Base-by-base conservation (phyloP, 2,329 filamentous ascomycete genomes). In the Cephalotrichum gorgonifer region DNA sequence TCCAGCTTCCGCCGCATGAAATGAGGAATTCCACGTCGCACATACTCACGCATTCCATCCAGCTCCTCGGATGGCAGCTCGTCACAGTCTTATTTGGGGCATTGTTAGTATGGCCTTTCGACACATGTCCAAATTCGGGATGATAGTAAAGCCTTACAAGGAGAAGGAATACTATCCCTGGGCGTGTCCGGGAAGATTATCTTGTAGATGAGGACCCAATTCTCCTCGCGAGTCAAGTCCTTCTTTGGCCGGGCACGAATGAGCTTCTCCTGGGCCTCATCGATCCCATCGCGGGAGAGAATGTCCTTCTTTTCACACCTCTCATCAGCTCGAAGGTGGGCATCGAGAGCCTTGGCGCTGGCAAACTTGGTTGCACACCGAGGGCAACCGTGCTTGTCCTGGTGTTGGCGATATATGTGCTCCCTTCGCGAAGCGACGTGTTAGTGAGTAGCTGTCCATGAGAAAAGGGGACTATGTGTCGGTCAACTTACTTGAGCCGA, bases 401-500 rank as follows among this genome's bases (percentile, higher is more conserved):
- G 26, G 23, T 50, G 48, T 20, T 3, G 14, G 26, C 43, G 42
- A 12, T 42, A 50, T 4, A 50, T 28, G 43, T 50, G 48, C 26
- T 50, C 42, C 43, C 48, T 50, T 30, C 15, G 15, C 11, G 31
- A 39, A 6, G 35, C 8, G 20, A 7, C 15, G 17, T 9, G 35
- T 39, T 11, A 39, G 35, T 20, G 35, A 9, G 33, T 5, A 22
- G 17, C 7, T 20, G 2, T 7, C 17, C 4, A 20, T 4, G 17
- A 11, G 9, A 20, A 20, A 20, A 3, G 8, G 3, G 5, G 17
- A 20, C 15, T 22, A 28, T 6, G 15, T 17, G 30, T 17, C 8
- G 14, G 30, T 17, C 8, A 20, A 55, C 55, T 54, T 35, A 60
- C 58, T 61, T 60, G 22, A 61, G 35, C 23, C 58, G 52, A 42